Base-by-base conservation (phyloP, 192 early-diverging fungal species). In the Coemansia sp. region DNA sequence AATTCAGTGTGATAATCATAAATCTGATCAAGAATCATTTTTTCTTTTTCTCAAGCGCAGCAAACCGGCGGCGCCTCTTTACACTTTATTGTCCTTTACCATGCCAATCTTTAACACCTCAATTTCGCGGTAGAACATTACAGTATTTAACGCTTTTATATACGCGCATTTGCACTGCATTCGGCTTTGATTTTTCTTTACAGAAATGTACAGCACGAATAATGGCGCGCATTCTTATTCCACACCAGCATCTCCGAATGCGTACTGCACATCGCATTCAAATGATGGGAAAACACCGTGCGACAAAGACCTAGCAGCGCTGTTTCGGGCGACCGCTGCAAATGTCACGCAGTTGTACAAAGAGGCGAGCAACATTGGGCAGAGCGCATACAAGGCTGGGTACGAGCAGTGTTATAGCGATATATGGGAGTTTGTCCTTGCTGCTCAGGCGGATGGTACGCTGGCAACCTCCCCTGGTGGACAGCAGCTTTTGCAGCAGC, bases 331-430 rank as follows among this genome's bases (percentile, higher is more conserved):
- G 21, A 71, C 77, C 1, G 77, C 77, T 9, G 77, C 77, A 25
- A 80, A 80, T 61, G 77, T 80, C 21, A 80, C 77, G 29, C 77
- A 80, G 65, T 62, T 80, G 0, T 80, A 75, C 69, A 74, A 71
- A 38, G 72, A 75, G 25, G 77, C 77, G 6, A 80, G 78, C 60
- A 69, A 62, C 43, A 75, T 75, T 63, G 72, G 78, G 0, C 66
- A 69, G 38, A 68, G 56, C 23, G 78, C 78, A 29, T 75, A 69
- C 66, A 80, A 72, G 49, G 53, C 68, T 8, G 78, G 78, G 4
- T 80, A 80, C 57, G 78, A 80, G 59, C 72, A 80, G 64, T 80
- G 78, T 47, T 80, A 66, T 59, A 65, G 56, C 59, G 78, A 80
- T 38, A 65, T 80, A 12, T 80, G 72, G 61, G 78, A 80, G 35